Percentiles rank a stretch among this genome's conserved stretches.
Conservation (phyloP, 163 green algal genomes). For the Chlamydomonas reinhardtii region DNA sequence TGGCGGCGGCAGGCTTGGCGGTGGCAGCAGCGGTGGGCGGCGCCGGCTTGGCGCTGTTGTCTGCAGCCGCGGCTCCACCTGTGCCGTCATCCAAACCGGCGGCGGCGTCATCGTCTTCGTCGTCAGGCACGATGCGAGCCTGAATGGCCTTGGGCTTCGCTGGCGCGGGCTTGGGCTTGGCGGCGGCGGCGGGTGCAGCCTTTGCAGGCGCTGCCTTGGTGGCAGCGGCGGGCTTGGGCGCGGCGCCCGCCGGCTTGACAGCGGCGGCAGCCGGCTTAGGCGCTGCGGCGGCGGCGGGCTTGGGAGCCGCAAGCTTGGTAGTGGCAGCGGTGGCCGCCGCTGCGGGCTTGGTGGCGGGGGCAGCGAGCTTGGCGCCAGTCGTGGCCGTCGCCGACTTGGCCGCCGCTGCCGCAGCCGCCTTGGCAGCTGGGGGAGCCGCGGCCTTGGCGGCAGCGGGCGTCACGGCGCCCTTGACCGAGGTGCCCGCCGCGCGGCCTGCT, state of each 20-base stretch:
- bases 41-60: too few species aligned
- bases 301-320: slow-evolving; percentile 7
- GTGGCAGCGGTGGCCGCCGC: not conserved
- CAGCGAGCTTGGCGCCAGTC: not conserved
- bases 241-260: not conserved
- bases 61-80: too few species aligned
- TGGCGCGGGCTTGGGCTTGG: not conserved
- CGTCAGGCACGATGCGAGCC: slow-evolving; percentile 11
- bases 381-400: not conserved
- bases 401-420: not conserved
- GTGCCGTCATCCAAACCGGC: not conserved
- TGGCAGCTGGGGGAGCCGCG: not conserved
- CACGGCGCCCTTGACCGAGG: not conserved
- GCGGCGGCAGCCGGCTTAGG: slow-evolving; percentile 1
- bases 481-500: too few species aligned
- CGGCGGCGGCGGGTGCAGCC: not conserved
- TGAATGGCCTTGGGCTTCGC: slow-evolving; percentile 14
- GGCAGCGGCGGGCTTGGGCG: not conserved
- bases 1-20: not conserved
- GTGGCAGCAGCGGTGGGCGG: not conserved
- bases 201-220: not conserved
- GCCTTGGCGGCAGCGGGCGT: not conserved
- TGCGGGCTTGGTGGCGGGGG: not conserved
- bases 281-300: not conserved
- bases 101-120: slow-evolving; percentile 7